Conservation (phyloP, 2,329 filamentous ascomycete genomes). For the Colletotrichum euphorbiae region DNA sequence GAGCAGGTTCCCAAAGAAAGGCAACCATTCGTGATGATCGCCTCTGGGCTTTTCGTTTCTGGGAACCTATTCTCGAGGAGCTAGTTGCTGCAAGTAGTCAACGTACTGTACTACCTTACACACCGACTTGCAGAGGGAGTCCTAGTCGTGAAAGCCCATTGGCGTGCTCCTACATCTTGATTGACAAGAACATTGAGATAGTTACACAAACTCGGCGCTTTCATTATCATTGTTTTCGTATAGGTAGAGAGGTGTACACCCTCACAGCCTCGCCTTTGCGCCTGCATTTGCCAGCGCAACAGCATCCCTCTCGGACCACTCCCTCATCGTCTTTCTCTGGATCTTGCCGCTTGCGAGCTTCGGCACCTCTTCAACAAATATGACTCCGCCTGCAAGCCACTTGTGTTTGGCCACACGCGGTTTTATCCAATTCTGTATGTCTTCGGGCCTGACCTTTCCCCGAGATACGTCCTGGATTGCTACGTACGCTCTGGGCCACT, state of each 20-base stretch:
- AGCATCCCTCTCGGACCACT: constrained; percentile 67
- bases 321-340: constrained; percentile 64
- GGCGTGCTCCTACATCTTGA: neutral
- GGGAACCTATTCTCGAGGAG: neutral
- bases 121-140: neutral
- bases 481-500: constrained; percentile 66
- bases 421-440: constrained; percentile 63
- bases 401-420: constrained; percentile 64
- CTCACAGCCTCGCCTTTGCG: constrained; percentile 33
- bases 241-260: neutral
- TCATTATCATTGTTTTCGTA: too few relatives aligned
- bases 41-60: neutral
- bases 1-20: neutral
- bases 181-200: too few relatives aligned
- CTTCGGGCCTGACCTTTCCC: constrained; percentile 58
- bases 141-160: neutral
- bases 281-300: constrained; percentile 43
- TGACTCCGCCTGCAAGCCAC: constrained; percentile 61
- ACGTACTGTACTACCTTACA: too few relatives aligned
- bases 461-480: constrained; percentile 59
- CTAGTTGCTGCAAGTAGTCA: constrained; percentile 1
- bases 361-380: constrained; percentile 67
- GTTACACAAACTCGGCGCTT: neutral
- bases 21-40: neutral
- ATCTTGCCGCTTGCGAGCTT: constrained; percentile 70